These are phyloP conservation scores for Termitomyces sp. DNA, from an alignment of 768 basidiomycete genomes.

Conservation along the genomic window DNA sequence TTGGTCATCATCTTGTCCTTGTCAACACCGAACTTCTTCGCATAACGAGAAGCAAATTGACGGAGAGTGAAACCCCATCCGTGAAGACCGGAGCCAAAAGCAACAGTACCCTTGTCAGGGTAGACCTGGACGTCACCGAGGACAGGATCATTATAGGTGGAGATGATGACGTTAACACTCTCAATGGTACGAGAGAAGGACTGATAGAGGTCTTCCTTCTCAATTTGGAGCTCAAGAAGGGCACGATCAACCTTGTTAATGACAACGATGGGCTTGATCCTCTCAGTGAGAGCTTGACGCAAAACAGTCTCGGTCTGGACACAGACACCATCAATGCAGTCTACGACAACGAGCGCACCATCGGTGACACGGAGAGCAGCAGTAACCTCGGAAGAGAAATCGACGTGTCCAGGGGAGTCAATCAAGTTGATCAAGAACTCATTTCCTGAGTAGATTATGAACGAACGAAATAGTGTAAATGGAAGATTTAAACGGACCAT, in stretches of 20 bases:
- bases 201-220: constrained; percentile 95
- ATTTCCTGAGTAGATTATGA: constrained; percentile 41
- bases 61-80: constrained; percentile 99
- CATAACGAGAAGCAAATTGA: constrained; percentile 90
- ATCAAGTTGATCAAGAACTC: constrained; percentile 99
- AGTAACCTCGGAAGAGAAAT: constrained; percentile 99
- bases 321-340: constrained; percentile 98
- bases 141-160: constrained; percentile 87
- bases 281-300: constrained; percentile 93
- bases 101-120: constrained; percentile 96
- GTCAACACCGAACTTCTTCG: constrained; percentile 98
- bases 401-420: constrained; percentile 99
- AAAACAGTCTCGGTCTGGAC: constrained; percentile 99
- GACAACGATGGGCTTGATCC: constrained; percentile 97
- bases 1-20: constrained; percentile 97
- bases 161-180: constrained; percentile 96
- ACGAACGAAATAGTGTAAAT: background rate
- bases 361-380: constrained; percentile 99
- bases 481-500: constrained; percentile 46
- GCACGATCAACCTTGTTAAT: constrained; percentile 99
- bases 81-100: constrained; percentile 98
- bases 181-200: constrained; percentile 96
- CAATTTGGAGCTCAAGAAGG: constrained; percentile 93
- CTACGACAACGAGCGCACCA: constrained; percentile 98
- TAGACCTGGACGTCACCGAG: constrained; percentile 99